Evolutionary conservation across 805 yeast genomes (phyloP), one percentile per base, ranked within the genome.

Genomic region (Zygoascus ofunaensis): DNA sequence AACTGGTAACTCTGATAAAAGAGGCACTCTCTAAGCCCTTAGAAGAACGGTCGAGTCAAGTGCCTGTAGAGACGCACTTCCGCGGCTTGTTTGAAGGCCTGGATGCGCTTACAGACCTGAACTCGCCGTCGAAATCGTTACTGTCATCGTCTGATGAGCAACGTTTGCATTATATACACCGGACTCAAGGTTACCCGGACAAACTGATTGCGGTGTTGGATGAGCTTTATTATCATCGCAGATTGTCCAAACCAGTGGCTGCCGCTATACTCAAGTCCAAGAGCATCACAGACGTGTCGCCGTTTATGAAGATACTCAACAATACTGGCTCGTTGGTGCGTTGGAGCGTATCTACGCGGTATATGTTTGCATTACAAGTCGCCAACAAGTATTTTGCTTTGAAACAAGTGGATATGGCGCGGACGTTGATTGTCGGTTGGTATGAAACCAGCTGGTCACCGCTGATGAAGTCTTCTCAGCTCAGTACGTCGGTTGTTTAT

Each of bases 341-440:
- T 20, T 58, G 62, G 62, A 30, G 56, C 10, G 33, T 14, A 4
- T 37, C 44, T 5, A 59, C 57, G 37, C 47, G 49, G 30, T 51
- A 49, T 28, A 45, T 49, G n/a, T 55, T 60, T 43, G 47, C 49
- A 30, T 45, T 60, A 24, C 55, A 53, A 30, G 49, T 53, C 3
- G 58, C 62, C 1, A 58, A 59, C 39, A 55, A 55, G 39, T 50
- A 49, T 36, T 58, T 60, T 60, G 32, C 44, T 10, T 46, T 52
- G 20, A 51, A 53, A 21, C 33, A 45, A 10, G 35, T 48, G 12
- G 45, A 21, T 3, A 49, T 35, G 28, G 58, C 63, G 18, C 33
- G 49, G 19, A 38, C 24, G 8, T 44, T 53, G 35, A 46, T 58
- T 20, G 20, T 41, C 12, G 50, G 43, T 14, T 47, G 53, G 39